Base-by-base conservation (phyloP, 2,329 filamentous ascomycete species). In the Akanthomyces dipterigenus region DNA sequence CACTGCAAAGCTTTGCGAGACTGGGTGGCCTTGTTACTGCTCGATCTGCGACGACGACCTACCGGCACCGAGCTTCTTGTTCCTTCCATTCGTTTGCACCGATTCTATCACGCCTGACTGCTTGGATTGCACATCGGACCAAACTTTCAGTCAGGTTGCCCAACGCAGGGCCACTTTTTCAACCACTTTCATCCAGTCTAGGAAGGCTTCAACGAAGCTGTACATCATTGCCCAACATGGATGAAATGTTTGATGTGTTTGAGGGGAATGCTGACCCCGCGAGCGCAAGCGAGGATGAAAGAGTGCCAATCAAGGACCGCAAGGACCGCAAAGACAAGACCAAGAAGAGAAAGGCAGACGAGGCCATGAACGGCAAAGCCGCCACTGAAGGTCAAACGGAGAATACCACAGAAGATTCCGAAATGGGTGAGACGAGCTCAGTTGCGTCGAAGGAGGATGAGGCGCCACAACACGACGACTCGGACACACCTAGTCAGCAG, bases 301-400 rank as follows among this genome's bases (percentile, higher is more conserved):
- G 66, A 64, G 67, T 65, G 11, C 66, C 78, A 22, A 83, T 81
- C 64, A 81, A 78, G 66, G 76, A 71, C 68, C 82, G 84, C 64
- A 81, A 78, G 66, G 76, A 71, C 68, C 82, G 84, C 55, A 68
- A 67, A 40, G 84, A 87, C 65, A 85, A 83, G 74, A 89, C 80
- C 77, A 95, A 92, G 78, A 96, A 97, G 82, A 85, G 92, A 75
- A 90, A 91, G 74, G 88, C 88, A 43, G 93, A 92, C 72, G 91
- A 91, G 64, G 84, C 85, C 63, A 85, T 91, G 66, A 93, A 93
- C 70, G 77, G 77, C 67, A 72, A 74, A 71, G 70, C 67, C 6
- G 50, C 62, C 11, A 57, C 67, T 26, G 66, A 69, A 26, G 51
- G 18, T n/a, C 42, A 36, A n/a, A 36, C 36, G 18, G 49, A 48